A percentile compares a stretch with the other conserved stretches of the same genome.
Evolutionary conservation across 495 filamentous ascomycete species (phyloP).

Genomic region (Diplogelasinospora grovesii): DNA sequence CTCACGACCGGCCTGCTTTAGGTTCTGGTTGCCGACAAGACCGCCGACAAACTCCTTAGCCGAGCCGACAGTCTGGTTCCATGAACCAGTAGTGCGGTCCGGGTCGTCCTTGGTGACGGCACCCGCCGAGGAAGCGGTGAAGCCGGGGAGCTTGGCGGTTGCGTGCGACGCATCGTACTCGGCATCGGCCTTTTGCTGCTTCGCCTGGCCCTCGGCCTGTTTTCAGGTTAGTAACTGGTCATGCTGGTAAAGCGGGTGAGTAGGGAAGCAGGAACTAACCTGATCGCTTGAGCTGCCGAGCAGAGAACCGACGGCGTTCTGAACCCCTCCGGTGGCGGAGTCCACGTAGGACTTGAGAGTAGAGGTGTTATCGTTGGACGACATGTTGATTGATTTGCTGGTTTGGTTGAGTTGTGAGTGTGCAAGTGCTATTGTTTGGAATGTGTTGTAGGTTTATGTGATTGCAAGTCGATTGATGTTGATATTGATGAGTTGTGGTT

Average conservation of each 20-base stretch:
- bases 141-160: constrained; percentile 61
- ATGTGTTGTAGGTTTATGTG: constrained; percentile 6
- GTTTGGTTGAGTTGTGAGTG: constrained; percentile 4
- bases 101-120: constrained; percentile 66
- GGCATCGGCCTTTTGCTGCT: constrained; percentile 52
- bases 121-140: constrained; percentile 62
- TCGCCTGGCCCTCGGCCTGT: constrained; percentile 46
- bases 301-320: constrained; percentile 62
- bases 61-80: constrained; percentile 82
- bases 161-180: constrained; percentile 67
- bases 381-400: constrained; percentile 12
- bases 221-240: background rate
- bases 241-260: background rate
- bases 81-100: constrained; percentile 62
- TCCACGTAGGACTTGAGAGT: constrained; percentile 78
- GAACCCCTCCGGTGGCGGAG: constrained; percentile 64
- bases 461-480: constrained; percentile 1
- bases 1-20: constrained; percentile 65
- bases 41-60: constrained; percentile 79
- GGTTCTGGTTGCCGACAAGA: constrained; percentile 52
- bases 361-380: constrained; percentile 67
- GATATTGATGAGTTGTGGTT: background rate
- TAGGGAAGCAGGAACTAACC: constrained; percentile 5
- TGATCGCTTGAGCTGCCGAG: constrained; percentile 68
- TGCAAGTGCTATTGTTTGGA: background rate